phyloP scores from a whole-genome alignment of 306 rosid species.

The Sophora flavescens region DNA sequence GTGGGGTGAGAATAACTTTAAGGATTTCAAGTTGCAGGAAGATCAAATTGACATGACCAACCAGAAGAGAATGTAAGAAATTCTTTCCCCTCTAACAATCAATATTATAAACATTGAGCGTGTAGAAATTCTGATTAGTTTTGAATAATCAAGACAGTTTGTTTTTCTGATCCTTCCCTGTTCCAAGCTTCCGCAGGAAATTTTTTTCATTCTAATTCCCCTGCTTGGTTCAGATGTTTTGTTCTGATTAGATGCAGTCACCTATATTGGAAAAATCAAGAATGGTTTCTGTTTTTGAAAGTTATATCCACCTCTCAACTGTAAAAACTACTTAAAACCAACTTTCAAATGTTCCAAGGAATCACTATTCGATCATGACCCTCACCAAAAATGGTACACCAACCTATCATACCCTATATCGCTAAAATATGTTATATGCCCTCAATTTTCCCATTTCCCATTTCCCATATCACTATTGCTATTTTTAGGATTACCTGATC shows the following conservation, averaged over 20 bases:
- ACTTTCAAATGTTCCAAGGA: slow-evolving; percentile 56
- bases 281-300: slow-evolving; percentile 55
- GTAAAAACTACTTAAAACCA: slow-evolving; percentile 60
- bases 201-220: neutral
- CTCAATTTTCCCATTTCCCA: neutral
- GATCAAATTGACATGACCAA: slow-evolving; percentile 26
- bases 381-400: slow-evolving; percentile 51
- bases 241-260: slow-evolving; percentile 52
- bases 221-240: slow-evolving; percentile 45
- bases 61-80: slow-evolving; percentile 20
- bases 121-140: slow-evolving; percentile 8
- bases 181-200: slow-evolving; percentile 14
- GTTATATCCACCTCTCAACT: slow-evolving; percentile 64
- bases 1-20: slow-evolving; percentile 34
- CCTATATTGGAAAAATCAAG: slow-evolving; percentile 45
- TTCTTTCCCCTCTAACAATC: slow-evolving; percentile 21
- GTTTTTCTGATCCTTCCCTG: neutral
- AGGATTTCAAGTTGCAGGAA: slow-evolving; percentile 27
- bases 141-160: slow-evolving; percentile 19
- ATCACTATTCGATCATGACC: slow-evolving; percentile 42
- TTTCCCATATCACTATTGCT: slow-evolving; percentile 15
- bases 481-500: slow-evolving; percentile 21
- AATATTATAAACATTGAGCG: neutral
- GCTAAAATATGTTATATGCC: slow-evolving; percentile 22
- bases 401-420: slow-evolving; percentile 50